Evolutionary conservation across 1,139 yeast species (phyloP), one percentile per base, ranked within the genome.

Genomic region (Yarrowia galli): DNA sequence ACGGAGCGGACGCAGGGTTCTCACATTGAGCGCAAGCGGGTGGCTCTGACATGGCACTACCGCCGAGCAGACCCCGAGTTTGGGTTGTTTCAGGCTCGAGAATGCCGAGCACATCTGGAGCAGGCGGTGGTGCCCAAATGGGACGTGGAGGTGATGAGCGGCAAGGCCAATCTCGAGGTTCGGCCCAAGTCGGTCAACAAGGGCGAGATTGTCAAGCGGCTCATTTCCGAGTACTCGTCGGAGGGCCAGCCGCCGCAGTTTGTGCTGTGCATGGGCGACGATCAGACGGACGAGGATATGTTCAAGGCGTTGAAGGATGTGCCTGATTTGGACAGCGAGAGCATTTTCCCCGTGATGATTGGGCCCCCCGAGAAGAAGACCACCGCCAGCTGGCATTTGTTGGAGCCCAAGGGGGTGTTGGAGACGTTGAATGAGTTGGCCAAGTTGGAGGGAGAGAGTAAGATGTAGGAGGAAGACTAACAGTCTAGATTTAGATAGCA

Each of bases 11-110:
- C 99, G 0, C 98, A 97, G 3, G 98, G 98, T 7, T 84, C 98
- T 0, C 85, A 85, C 71, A 87, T 91, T 69, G 99, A 96, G 78
- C 85, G 84, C 74, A 96, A 96, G 77, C 89, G 92, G 74, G 97
- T 95, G 18, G 98, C 99, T 0, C 80, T 95, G 69, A 93, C 98
- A 0, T 96, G 99, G 99, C 99, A 96, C 79, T 95, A 95, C 77
- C 86, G 99, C 73, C 85, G 97, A 67, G 87, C 97, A 0, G 99
- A 92, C 74, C 98, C 98, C 0, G 97, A 89, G 70, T 84, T 91
- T 73, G 99, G 99, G 38, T 86, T 83, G 58, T 93, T 85, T 79
- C 97, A 92, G 78, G 96, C 98, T 0, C 82, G 85, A 36, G 86
- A 88, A 75, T 85, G 96, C 74, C 84, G 89, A 71, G 82, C 87